A percentile compares a stretch with the other conserved stretches of the same genome.
Conservation (phyloP, 2,329 filamentous ascomycete genomes). For the Parafenestella ontariensis region DNA sequence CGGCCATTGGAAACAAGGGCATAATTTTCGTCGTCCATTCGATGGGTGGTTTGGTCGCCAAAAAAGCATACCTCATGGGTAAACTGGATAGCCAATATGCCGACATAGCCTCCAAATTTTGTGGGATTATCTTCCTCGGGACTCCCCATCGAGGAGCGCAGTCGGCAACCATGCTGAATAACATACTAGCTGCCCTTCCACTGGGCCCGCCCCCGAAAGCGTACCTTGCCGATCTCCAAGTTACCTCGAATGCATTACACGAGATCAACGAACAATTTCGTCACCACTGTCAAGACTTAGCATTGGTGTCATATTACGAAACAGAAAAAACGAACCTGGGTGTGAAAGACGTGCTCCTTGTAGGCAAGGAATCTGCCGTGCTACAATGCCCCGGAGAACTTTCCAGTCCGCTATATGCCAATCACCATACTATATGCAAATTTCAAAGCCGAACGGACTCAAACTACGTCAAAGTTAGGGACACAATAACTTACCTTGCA, state of each 20-base stretch:
- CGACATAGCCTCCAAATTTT: background rate
- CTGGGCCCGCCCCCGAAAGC: background rate
- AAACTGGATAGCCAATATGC: background rate
- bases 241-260: background rate
- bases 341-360: background rate
- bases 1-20: background rate
- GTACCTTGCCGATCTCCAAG: background rate
- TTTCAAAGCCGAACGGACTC: background rate
- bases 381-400: background rate
- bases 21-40: background rate
- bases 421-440: background rate
- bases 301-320: background rate
- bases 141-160: background rate
- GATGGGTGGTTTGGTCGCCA: background rate
- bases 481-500: background rate
- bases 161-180: background rate
- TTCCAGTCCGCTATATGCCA: background rate
- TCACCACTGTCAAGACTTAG: background rate
- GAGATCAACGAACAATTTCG: background rate
- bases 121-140: background rate
- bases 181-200: background rate
- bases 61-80: background rate
- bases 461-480: background rate
- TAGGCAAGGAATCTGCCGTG: background rate
- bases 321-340: background rate